These are phyloP conservation scores for Claviceps monticola DNA, from an alignment of 2,329 filamentous ascomycete genomes.

Conservation along the genomic window DNA sequence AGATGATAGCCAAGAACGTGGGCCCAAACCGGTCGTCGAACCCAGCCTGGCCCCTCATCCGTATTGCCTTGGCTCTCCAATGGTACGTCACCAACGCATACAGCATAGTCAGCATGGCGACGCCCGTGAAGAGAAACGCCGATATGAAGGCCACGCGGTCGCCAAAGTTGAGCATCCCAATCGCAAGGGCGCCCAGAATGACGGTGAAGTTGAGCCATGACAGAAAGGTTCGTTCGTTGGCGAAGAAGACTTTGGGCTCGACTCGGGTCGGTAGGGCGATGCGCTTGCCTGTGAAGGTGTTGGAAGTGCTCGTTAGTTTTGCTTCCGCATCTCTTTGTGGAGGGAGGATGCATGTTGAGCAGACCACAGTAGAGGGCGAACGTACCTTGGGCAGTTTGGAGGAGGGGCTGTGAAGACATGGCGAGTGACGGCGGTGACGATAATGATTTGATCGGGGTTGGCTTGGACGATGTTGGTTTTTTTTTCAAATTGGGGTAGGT, in stretches of 20 bases:
- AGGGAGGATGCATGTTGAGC: not conserved
- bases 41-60: slow-evolving; percentile 79
- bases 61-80: slow-evolving; percentile 88
- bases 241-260: slow-evolving; percentile 99
- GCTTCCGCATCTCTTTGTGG: not conserved
- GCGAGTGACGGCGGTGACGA: slow-evolving; percentile 12
- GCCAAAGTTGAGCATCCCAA: slow-evolving; percentile 96
- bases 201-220: slow-evolving; percentile 99
- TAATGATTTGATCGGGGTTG: not conserved
- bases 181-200: slow-evolving; percentile 88
- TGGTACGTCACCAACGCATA: slow-evolving; percentile 94
- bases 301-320: slow-evolving; percentile 7
- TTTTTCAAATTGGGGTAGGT: not conserved
- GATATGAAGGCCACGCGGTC: slow-evolving; percentile 89
- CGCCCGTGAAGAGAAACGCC: slow-evolving; percentile 82
- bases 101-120: slow-evolving; percentile 88
- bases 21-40: slow-evolving; percentile 96
- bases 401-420: slow-evolving; percentile 95
- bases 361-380: not conserved
- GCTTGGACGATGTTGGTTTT: not conserved
- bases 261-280: slow-evolving; percentile 96
- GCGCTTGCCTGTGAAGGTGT: slow-evolving; percentile 65
- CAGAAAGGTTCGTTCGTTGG: slow-evolving; percentile 97
- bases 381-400: slow-evolving; percentile 81
- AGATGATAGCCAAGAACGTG: slow-evolving; percentile 73